A percentile compares a stretch with the other conserved stretches of the same genome.
Evolutionary conservation across 2,329 filamentous ascomycete genomes (phyloP).

Genomic region (Claviceps sp.): DNA sequence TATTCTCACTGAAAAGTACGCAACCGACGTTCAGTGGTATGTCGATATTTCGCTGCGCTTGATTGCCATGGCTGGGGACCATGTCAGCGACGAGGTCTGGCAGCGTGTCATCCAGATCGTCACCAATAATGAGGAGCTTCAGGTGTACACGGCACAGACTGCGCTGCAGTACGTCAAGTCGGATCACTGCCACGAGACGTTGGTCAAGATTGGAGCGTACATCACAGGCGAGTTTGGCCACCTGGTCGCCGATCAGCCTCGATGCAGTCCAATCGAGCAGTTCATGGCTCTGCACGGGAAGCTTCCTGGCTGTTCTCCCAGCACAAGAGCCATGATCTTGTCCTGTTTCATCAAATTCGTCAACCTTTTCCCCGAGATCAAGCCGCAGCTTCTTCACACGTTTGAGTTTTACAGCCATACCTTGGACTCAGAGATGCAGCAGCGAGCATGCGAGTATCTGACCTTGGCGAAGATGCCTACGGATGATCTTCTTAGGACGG

Average conservation of each 20-base stretch:
- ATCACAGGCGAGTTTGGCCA: slow-evolving; percentile 95
- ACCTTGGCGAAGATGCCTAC: slow-evolving; percentile 72
- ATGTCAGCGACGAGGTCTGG: slow-evolving; percentile 98
- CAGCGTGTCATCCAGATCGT: slow-evolving; percentile 97
- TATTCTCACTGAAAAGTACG: slow-evolving; percentile 96
- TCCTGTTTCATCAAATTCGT: slow-evolving; percentile 97
- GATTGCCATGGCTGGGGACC: slow-evolving; percentile 92
- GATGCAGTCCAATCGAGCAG: slow-evolving; percentile 93
- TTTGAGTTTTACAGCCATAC: slow-evolving; percentile 91
- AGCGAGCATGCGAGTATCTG: slow-evolving; percentile 90
- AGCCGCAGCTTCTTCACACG: slow-evolving; percentile 79
- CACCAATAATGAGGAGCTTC: slow-evolving; percentile 96
- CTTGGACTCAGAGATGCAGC: slow-evolving; percentile 87
- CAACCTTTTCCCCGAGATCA: slow-evolving; percentile 97
- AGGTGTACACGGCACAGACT: slow-evolving; percentile 90
- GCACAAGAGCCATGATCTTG: slow-evolving; percentile 83
- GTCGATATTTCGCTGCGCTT: slow-evolving; percentile 92
- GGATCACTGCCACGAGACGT: slow-evolving; percentile 87
- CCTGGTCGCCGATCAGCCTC: slow-evolving; percentile 80
- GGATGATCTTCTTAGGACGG: slow-evolving; percentile 81
- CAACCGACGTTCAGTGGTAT: slow-evolving; percentile 97
- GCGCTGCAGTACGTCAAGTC: slow-evolving; percentile 85
- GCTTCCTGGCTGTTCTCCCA: slow-evolving; percentile 75
- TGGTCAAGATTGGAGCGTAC: slow-evolving; percentile 96
- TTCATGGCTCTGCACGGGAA: slow-evolving; percentile 87